Evolutionary conservation across 148 eudicot genomes (phyloP), one percentile per base, ranked within the genome.

Genomic region (Linanthus parryae): DNA sequence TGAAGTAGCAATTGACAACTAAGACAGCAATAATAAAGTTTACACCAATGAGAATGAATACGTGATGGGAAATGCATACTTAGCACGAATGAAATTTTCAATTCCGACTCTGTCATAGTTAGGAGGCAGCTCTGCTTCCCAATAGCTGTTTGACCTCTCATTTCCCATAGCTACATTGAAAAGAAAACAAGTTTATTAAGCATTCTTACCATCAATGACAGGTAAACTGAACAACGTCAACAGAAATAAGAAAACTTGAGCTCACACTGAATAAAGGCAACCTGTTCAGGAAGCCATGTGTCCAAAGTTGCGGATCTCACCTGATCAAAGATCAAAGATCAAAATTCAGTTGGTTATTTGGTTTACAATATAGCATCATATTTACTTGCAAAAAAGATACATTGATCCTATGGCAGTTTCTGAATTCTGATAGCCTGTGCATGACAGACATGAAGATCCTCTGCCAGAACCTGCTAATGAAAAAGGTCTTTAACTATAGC

Each of bases 261-360:
- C 96, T 84, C 78, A 92, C 99, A 84, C 29, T 82, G 94, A 66
- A 92, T 92, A 58, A 88, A 92, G 36, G 86, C 80, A 69, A 92
- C 94, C 73, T 92, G 99, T 59, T 92, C 99, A 20, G 99, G 99
- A 59, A 92, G 99, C 99, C 99, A 92, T 45, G 99, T 92, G 64
- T 92, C 99, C 46, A 92, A 84, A n/a, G 99, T 88, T 50, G 99
- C 99, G 63, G 99, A 92, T 55, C 99, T 77, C 42, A 92, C 99
- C 99, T 92, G 75, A 65, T 72, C 23, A 56, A 50, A 48, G 8
- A 59, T 21, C 9, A n/a, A 65, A 21, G 52, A 33, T 38, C 25
- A 54, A 37, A 1, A 5, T 11, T 30, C 24, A 9, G 15, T 17
- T 10, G 34, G 9, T 15, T 14, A 18, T 31, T 18, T 51, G 21